phyloP scores from a whole-genome alignment of 164 flowering plant species.

The Umbellularia californica region DNA sequence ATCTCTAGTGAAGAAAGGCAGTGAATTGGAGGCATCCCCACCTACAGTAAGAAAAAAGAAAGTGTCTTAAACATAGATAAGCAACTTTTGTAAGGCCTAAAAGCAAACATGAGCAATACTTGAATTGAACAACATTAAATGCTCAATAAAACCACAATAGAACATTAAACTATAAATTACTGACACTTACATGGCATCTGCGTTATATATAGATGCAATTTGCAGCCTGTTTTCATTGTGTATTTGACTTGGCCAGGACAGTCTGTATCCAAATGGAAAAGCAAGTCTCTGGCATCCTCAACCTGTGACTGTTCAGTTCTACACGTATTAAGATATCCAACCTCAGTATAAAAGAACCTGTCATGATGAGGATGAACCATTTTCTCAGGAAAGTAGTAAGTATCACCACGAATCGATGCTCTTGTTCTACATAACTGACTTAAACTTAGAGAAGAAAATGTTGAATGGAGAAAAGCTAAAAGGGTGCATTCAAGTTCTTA shows the following conservation, averaged over 20 bases:
- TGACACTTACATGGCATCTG: constrained; percentile 81
- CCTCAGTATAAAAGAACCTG: constrained; percentile 76
- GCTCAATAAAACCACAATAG: not conserved
- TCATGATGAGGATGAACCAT: constrained; percentile 3
- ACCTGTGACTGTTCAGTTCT: constrained; percentile 18
- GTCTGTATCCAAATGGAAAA: constrained; percentile 34
- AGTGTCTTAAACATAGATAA: not conserved
- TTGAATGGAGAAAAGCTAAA: not conserved
- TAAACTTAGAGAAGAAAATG: not conserved
- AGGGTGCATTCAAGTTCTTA: not conserved
- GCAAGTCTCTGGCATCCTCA: constrained; percentile 20
- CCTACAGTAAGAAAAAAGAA: constrained; percentile 33
- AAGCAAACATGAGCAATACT: not conserved
- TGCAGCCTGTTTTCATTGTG: constrained; percentile 57
- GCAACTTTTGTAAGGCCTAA: not conserved
- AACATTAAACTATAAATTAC: not conserved
- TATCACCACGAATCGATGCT: not conserved
- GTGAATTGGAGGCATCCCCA: constrained; percentile 62
- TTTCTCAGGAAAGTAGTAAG: not conserved
- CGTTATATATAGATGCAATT: constrained; percentile 77
- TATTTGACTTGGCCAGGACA: constrained; percentile 31
- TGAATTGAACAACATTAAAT: not conserved
- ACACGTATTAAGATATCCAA: constrained; percentile 26
- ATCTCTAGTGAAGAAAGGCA: constrained; percentile 14
- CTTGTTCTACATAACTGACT: not conserved